A percentile compares a stretch with the other conserved stretches of the same genome.
Conservation (phyloP, 768 basidiomycete genomes). For the Hericium alpestre region DNA sequence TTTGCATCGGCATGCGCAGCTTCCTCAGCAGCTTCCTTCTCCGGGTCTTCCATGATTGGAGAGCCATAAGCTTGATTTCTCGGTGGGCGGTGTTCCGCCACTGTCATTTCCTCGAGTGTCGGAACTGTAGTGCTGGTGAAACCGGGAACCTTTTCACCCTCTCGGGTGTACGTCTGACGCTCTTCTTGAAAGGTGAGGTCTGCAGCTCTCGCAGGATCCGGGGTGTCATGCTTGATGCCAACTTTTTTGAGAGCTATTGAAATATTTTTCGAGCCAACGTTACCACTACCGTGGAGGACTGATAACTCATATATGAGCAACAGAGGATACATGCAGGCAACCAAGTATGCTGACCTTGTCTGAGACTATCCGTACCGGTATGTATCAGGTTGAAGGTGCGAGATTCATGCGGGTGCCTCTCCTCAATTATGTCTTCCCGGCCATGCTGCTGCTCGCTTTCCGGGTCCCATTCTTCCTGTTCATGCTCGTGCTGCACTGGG, state of each 20-base stretch:
- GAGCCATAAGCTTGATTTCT: constrained; percentile 3
- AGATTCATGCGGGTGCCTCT: constrained; percentile 11
- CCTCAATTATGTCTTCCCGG: constrained; percentile 28
- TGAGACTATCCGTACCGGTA: constrained; percentile 7
- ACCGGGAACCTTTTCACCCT: constrained; percentile 40
- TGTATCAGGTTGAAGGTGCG: constrained; percentile 13
- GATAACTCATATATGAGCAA: constrained; percentile 1
- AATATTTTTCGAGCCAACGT: constrained; percentile 25
- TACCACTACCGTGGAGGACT: constrained; percentile 33
- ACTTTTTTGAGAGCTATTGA: constrained; percentile 31
- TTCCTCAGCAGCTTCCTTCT: neutral
- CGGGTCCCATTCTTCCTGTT: constrained; percentile 63
- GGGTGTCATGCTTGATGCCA: constrained; percentile 30
- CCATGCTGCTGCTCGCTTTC: constrained; percentile 53
- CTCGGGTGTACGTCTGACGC: constrained; percentile 39
- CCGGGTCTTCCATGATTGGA: constrained; percentile 1
- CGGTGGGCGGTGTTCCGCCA: constrained; percentile 29
- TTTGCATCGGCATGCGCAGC: constrained; percentile 21
- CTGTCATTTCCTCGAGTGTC: constrained; percentile 56
- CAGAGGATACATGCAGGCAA: too few relatives aligned
- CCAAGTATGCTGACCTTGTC: constrained; percentile 35
- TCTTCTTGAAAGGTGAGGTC: constrained; percentile 37
- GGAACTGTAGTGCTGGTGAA: constrained; percentile 58
- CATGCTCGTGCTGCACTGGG: constrained; percentile 37
- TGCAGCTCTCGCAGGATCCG: constrained; percentile 27